These are phyloP conservation scores for Cordyceps cateniannulata DNA, from an alignment of 2,329 filamentous ascomycete genomes.

Conservation along the genomic window DNA sequence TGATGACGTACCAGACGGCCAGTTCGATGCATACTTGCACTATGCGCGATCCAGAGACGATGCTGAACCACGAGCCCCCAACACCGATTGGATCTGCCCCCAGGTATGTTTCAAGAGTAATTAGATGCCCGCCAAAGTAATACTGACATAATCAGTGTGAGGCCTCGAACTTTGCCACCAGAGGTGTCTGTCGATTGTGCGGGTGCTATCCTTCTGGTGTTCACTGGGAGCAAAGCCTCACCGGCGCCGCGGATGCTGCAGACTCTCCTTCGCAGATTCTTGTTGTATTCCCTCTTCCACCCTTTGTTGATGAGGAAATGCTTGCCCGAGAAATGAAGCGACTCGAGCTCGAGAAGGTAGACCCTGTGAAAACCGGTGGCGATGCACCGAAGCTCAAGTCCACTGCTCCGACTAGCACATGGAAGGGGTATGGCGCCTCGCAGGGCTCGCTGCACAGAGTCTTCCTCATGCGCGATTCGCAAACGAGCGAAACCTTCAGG, in stretches of 20 bases:
- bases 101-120: conserved; percentile 20
- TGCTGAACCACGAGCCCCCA: conserved; percentile 21
- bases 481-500: conserved; percentile 65
- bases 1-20: conserved; percentile 33
- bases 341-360: conserved; percentile 57
- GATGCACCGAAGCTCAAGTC: conserved; percentile 51
- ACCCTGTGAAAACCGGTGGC: conserved; percentile 36
- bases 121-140: conserved; percentile 11
- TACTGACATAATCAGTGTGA: conserved; percentile 26
- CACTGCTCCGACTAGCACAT: conserved; percentile 48
- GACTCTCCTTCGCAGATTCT: conserved; percentile 66
- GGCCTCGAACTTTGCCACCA: conserved; percentile 33
- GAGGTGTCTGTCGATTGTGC: conserved; percentile 33
- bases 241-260: conserved; percentile 42
- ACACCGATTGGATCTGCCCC: conserved; percentile 28
- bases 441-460: conserved; percentile 71
- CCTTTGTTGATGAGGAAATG: conserved; percentile 64
- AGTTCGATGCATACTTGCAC: conserved; percentile 32
- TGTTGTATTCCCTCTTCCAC: conserved; percentile 64
- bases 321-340: conserved; percentile 68
- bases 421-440: conserved; percentile 60
- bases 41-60: conserved; percentile 34
- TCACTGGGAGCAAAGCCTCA: conserved; percentile 32
- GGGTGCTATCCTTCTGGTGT: conserved; percentile 23
- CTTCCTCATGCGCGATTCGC: conserved; percentile 67